Base-by-base conservation (phyloP, 257 asterid genomes). In the Haberlea rhodopensis region DNA sequence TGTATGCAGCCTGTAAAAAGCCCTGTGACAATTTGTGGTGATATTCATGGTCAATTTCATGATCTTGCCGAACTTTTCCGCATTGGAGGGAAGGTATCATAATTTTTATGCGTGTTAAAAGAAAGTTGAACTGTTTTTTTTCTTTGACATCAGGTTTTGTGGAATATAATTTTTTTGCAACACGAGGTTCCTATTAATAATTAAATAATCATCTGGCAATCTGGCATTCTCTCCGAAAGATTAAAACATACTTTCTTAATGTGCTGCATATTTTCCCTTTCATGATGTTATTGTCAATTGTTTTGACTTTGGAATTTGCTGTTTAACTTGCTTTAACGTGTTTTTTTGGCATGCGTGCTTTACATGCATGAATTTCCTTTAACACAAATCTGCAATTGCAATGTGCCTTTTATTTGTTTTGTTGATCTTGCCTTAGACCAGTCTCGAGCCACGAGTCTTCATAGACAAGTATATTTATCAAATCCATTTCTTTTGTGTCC, bases 1-100 rank as follows among this genome's bases (percentile, higher is more conserved):
- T 80, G 59, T 31, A 66, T 81, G 88, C 96, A 91, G 98, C 98
- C 98, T 28, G 98, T 88, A 21, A 86, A 84, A 80, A 86, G 95
- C 77, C 97, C 97, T 26, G 97, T 90, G 75, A 90, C 97, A 29
- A 90, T 90, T 66, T 90, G 97, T 75, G 96, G 98, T 65, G 98
- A 91, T 73, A 91, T 88, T 76, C 98, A 91, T 68, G 98, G 98
- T 52, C 98, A 91, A 73, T 91, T 91, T 77, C 98, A 91, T 49
- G 98, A 91, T 75, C 88, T 91, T 60, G 96, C 96, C 2, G 98
- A 90, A 68, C 96, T 90, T 65, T 90, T 90, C 79, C 88, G 97
- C 78, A 90, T 90, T 74, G 97, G 97, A 71, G 98, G 96, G 65
- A 87, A 88, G 96, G 98, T 91, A 91, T 68, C 48, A 37, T 70